Base-by-base conservation (phyloP, 106 monocot genomes). In the Allium cepa region DNA sequence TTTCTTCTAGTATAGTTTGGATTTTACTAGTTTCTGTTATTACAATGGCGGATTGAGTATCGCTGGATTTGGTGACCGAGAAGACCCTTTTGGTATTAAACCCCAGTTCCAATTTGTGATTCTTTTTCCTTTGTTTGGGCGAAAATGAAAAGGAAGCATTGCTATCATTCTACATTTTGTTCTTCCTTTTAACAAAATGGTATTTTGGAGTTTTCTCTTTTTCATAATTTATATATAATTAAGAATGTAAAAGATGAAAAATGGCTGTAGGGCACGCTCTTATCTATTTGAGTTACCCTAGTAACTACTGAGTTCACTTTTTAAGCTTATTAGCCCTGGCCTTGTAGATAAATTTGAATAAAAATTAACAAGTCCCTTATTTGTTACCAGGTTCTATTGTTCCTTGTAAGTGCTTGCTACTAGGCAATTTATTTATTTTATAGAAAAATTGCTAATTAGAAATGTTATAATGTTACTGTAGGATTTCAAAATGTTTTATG, bases 401-500 rank as follows among this genome's bases (percentile, higher is more conserved):
- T 61, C 28, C 13, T 27, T 17, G 12, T 46, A 8, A 11, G 10
- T 27, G 11, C 15, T 11, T 13, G 1, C 6, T 46, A 46, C 1
- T 13, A 9, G 36, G 15, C 46, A 11, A 62, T 46, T 7, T 45
- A 14, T 14, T 7, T 13, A 13, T 17, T 12, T 50, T 49, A 11
- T 8, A 16, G 8, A 49, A 10, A 47, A 17, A 16, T 50, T 10
- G 10, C 7, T 16, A 50, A 17, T 0, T 49, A 50, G 47, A 8
- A 22, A 27, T 26, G 50, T 10, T 8, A 12, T 8, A 9, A 8
- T 53, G 4, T 1, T 53, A 8, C 28, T 74, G 56, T 57, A 82
- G 88, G 88, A 84, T 62, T 84, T 84, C 76, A 83, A 81, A 74
- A 74, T 81, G 59, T 79, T 83, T 46, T 88, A 80, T 53, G 71